Evolutionary conservation across 2,329 filamentous ascomycete genomes (phyloP), one percentile per base, ranked within the genome.

Genomic region (Clonostachys rosea): DNA sequence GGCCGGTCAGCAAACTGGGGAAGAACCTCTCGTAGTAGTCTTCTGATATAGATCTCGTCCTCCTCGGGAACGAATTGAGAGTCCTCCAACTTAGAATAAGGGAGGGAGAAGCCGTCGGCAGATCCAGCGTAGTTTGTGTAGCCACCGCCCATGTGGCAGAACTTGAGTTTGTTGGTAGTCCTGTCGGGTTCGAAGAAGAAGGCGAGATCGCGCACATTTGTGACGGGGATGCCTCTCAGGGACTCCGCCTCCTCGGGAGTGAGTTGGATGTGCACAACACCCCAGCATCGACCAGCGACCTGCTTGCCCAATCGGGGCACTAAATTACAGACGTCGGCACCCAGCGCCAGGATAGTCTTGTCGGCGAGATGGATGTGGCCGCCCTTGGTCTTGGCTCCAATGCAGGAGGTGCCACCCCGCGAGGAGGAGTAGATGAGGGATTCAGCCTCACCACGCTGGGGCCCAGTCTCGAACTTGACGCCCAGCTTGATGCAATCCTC

Each of bases 101-200:
- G 42, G 14, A 17, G 24, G 45, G 24, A 41, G 0, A 74, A 77
- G 2, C 64, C 18, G n/a, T 14, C 17, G 12, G 17, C 34, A 59
- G 71, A 41, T 43, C 61, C 41, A 16, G 56, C 46, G 5, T 58
- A 65, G 49, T 79, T 74, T 9, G 74, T 74, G 52, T 81, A 82
- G 0, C 80, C 82, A 1, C 72, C 76, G 2, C 79, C 79, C 59
- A 78, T 71, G 0, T 78, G 78, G 53, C 79, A 84, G 11, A 86
- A 56, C 62, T 86, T 85, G 40, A 85, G 62, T 5, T 83, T 58
- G 18, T 74, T 72, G 0, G 79, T 83, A 50, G 71, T 68, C 0
- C 70, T 74, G 52, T 85, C 81, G 0, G 82, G 81, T 59, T 86
- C 82, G 48, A 85, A 85, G 62, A 83, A 81, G 66, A 85, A 85